Percentiles rank a stretch among this genome's conserved stretches.
phyloP scores from a whole-genome alignment of 768 basidiomycete species.

The Hypsizygus marmoreus region DNA sequence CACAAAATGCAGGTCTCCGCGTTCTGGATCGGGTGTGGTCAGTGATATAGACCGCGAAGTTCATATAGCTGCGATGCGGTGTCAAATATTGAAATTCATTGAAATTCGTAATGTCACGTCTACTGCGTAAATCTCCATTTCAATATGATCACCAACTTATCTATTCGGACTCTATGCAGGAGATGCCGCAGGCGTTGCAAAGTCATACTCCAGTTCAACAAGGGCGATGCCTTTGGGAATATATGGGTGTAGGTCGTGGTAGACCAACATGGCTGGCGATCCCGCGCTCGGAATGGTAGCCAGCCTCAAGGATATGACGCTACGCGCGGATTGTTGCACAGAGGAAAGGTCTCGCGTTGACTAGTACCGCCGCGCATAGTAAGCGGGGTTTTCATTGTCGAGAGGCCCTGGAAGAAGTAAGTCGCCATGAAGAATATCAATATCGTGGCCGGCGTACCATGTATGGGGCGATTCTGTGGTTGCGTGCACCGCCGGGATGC shows the following conservation, averaged over 20 bases:
- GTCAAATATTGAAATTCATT: background rate
- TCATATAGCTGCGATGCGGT: background rate
- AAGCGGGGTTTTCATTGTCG: background rate
- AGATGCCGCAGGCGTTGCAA: background rate
- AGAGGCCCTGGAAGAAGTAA: background rate
- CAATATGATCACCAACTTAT: background rate
- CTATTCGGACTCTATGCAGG: background rate
- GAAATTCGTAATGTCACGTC: too few relatives aligned
- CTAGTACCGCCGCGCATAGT: background rate
- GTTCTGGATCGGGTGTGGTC: slow-evolving; percentile 5
- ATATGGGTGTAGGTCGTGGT: background rate
- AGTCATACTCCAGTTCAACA: background rate
- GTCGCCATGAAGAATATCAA: slow-evolving; percentile 9
- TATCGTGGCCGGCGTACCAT: too few relatives aligned
- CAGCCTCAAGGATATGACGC: background rate
- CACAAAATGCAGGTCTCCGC: slow-evolving; percentile 3
- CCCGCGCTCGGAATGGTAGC: background rate
- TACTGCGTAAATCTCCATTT: background rate
- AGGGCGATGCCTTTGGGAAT: background rate
- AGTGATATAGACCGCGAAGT: slow-evolving; percentile 2
- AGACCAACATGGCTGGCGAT: background rate
- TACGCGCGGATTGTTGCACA: background rate
- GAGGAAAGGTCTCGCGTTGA: background rate
- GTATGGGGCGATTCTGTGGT: too few relatives aligned
- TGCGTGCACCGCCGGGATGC: too few relatives aligned